Evolutionary conservation across 2,329 filamentous ascomycete genomes (phyloP), one percentile per base, ranked within the genome.

Genomic region (Dichotomopilus funicola): DNA sequence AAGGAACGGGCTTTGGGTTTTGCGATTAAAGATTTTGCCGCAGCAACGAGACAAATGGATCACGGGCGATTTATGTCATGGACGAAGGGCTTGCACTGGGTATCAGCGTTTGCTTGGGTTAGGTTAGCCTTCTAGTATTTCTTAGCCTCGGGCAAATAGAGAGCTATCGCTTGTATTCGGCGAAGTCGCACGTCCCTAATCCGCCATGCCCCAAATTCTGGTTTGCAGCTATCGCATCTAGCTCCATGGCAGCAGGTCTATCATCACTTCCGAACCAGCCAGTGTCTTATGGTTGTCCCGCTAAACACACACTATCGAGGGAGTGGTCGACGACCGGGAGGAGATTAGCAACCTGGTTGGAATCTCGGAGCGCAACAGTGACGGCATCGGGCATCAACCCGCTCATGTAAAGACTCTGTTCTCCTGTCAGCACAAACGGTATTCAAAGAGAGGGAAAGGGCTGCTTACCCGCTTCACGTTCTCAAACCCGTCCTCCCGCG

Each of bases 401-500:
- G 2, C 73, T 72, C 67, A 74, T 73, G 55, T 74, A 66, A 4
- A 83, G 69, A 51, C 72, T 74, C 79, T 82, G 55, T 9, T 31
- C 10, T 9, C 46, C 44, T 38, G 63, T 68, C 49, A 59, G 49
- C 40, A n/a, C 40, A 27, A 45, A 4, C 3, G 42, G 38, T 8
- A 1, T 11, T 31, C 1, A 11, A 19, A 27, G 2, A 41, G 2
- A 0, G 34, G 36, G 34, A 49, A 40, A 42, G n/a, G 19, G 35
- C 1, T 13, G 72, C 80, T 67, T 70, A 88, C 87, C 75, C 79
- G 77, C 68, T 86, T 86, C 9, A 96, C 83, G 37, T 83, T 82
- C 34, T 86, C 86, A 69, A 95, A 96, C 52, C 75, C 79, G 51
- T 87, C 87, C 74, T 99, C 92, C 68, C 88, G 86, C n/a, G 87